Conservation (phyloP, 202 grass and related monocot species). For the Schoenoplectus tabernaemontani region DNA sequence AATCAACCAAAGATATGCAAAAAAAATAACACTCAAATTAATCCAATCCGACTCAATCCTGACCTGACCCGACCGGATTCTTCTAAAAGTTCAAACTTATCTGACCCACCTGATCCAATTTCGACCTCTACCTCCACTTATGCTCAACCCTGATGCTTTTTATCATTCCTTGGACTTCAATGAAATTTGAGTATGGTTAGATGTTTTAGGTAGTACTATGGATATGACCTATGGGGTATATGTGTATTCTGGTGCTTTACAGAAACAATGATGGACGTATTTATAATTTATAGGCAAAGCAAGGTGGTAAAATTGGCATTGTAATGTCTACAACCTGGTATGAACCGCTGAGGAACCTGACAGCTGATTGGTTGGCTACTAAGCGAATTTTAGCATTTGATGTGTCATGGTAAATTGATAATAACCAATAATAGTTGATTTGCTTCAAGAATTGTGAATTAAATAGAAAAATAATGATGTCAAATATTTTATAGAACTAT, state of each 20-base stretch:
- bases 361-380: conserved; percentile 30
- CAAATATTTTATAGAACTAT: too few relatives aligned
- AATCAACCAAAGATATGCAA: too few relatives aligned
- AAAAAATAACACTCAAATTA: too few relatives aligned
- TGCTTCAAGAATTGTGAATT: background rate
- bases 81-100: too few relatives aligned
- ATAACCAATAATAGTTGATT: background rate
- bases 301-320: conserved; percentile 50
- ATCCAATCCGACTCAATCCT: too few relatives aligned
- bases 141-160: background rate
- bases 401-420: conserved; percentile 27
- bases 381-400: conserved; percentile 38
- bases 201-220: conserved; percentile 27
- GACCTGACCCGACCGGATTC: too few relatives aligned
- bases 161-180: background rate
- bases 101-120: too few relatives aligned
- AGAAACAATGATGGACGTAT: background rate
- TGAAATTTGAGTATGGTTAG: conserved; percentile 13
- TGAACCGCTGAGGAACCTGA: conserved; percentile 30
- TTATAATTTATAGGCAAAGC: conserved; percentile 21
- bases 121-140: background rate
- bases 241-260: background rate
- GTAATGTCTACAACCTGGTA: conserved; percentile 41
- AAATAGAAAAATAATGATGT: background rate
- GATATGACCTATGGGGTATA: too few relatives aligned